Evolutionary conservation across 2,329 filamentous ascomycete genomes (phyloP), one percentile per base, ranked within the genome.

Genomic region (Fusarium tricinctum): DNA sequence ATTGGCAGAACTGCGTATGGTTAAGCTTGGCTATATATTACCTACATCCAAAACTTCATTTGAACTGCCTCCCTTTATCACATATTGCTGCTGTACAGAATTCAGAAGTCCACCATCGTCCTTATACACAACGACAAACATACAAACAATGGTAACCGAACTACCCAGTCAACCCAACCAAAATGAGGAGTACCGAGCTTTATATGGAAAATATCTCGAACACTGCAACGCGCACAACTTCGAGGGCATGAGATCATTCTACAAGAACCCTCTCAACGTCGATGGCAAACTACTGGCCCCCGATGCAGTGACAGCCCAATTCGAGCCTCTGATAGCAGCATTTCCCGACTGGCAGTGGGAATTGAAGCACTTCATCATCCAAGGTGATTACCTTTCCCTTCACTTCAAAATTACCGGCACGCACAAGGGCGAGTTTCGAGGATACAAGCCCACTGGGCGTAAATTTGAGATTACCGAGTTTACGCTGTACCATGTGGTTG

Each of bases 321-420:
- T 63, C 3, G 26, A 43, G 1, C 59, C 59, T 13, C 17, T 55
- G 23, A 23, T 62, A 12, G 48, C 35, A 3, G 59, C 59, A 12
- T 63, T 63, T n/a, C 57, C 57, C 2, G 59, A 62, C 8, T 62
- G 59, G 59, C 50, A 62, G 6, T 62, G 57, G 57, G 30, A 47
- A 2, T 2, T 62, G 3, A 14, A 48, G 53, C 59, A 52, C 5
- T 22, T 62, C 8, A 26, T 14, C 2, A 47, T 47, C 19, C 35
- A 62, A 3, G 47, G 59, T 2, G 42, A 62, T 1, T 62, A 47
- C 4, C 42, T 62, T 6, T 62, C 57, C 0, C 28, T 62, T 4
- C 57, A 62, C 2, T 62, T 62, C 13, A 62, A 20, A 13, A 44
- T 62, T 13, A 55, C 47, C 1, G 57, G 59, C 0, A 63, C 57